Evolutionary conservation across 176 grass and related monocot species (phyloP), one percentile per base, ranked within the genome.

Genomic region (Carex littledalei): DNA sequence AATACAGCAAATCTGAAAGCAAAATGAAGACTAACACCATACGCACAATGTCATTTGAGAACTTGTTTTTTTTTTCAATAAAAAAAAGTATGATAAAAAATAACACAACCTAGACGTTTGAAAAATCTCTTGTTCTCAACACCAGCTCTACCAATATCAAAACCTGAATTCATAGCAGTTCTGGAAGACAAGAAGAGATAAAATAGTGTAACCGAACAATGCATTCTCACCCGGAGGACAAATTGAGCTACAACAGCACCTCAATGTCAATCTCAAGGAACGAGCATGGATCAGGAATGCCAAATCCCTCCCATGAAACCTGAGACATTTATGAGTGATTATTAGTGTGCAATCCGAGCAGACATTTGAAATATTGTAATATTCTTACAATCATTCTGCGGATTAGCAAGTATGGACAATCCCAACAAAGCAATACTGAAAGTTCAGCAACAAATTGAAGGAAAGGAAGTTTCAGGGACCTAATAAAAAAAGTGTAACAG

Each of bases 241-340:
- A 56, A 55, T 78, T 78, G 45, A 75, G 53, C 79, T 95, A 99
- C 29, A 99, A 86, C 67, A 99, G 81, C 14, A 88, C 87, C 63
- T 94, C 82, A 3, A 99, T 81, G 50, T 96, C 91, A 49, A 99
- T 95, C 88, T 99, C 93, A 2, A 96, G 87, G 1, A 92, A 94
- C 55, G 93, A 92, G 59, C 97, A 99, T 13, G 93, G 97, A 52
- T 99, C 97, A 4, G 93, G 91, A 79, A 99, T 91, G 29, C 88
- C 90, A 4, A 99, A 96, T 67, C 94, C 94, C 67, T 90, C 94
- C 88, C 74, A 57, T 56, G 94, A 88, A 67, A 99, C 97, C 97
- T 94, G 74, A 54, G 69, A 53, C 35, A 4, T 66, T 89, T 10
- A 22, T 26, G 26, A 75, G 11, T 9, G 50, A 29, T 53, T 73